Evolutionary conservation across 2,329 filamentous ascomycete genomes (phyloP), one percentile per base, ranked within the genome.

Genomic region (Paradendryphiella salina): DNA sequence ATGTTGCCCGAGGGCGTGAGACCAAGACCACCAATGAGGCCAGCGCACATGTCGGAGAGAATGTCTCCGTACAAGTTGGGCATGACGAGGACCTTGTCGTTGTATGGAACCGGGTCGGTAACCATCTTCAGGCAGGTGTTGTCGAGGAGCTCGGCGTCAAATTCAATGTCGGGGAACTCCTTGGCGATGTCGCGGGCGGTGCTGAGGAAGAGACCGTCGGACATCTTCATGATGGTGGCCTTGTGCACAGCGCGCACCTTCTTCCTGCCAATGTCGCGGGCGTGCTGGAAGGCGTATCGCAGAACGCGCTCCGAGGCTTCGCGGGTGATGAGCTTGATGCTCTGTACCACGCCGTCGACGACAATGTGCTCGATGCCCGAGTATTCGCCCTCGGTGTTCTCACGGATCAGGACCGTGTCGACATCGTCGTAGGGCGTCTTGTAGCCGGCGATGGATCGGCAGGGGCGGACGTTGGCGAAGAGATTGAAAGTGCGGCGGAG

Each of bases 181-280:
- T 96, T 96, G 76, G 90, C 83, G 64, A 99, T 85, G 56, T 94
- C 84, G 65, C 86, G 81, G 66, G 88, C 94, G 57, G 88, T 90
- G 77, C 84, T 89, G 66, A 99, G 84, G 86, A 99, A 99, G 57
- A 99, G 89, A 80, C 94, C 94, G 76, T 99, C 94, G 74, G 88
- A 93, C 90, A 96, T 96, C 86, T 99, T 99, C 94, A 99, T 99
- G 81, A 99, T 99, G 73, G 94, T 97, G 76, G 94, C 94, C 85
- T 99, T 99, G 88, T 99, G 94, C 60, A 97, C 92, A 54, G 91
- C 93, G 72, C 92, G 90, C 71, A 97, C 93, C 88, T 96, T 96
- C 75, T 86, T 92, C 82, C 90, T 89, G 79, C 92, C 91, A 72
- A 96, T 88, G 67, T 90, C 85, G 77, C 94, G 84, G 66, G 94